These are phyloP conservation scores for Rutstroemia sp. DNA, from an alignment of 2,329 filamentous ascomycete genomes.

Conservation along the genomic window DNA sequence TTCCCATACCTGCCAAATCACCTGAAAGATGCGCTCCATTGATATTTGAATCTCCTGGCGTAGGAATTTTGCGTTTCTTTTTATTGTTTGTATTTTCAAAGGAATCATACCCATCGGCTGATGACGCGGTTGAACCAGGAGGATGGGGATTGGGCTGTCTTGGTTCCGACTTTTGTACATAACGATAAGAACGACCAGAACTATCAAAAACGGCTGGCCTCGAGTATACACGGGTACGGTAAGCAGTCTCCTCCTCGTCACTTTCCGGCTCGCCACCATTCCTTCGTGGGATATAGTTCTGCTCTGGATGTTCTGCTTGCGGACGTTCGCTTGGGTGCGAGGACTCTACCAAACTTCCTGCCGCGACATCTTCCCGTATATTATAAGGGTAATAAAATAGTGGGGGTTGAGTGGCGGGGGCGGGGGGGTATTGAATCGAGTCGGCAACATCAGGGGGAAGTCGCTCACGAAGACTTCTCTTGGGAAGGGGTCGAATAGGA, in stretches of 20 bases:
- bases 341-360: slow-evolving; percentile 26
- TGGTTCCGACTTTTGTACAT: slow-evolving; percentile 38
- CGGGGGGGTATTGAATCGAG: slow-evolving; percentile 73
- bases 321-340: slow-evolving; percentile 26
- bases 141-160: slow-evolving; percentile 45
- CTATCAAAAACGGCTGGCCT: slow-evolving; percentile 40
- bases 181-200: slow-evolving; percentile 36
- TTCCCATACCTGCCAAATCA: slow-evolving; percentile 57
- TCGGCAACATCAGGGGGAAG: slow-evolving; percentile 79
- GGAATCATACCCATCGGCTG: slow-evolving; percentile 85
- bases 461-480: slow-evolving; percentile 78
- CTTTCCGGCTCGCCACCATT: slow-evolving; percentile 50
- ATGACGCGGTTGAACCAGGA: slow-evolving; percentile 61
- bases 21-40: slow-evolving; percentile 43
- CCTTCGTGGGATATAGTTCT: slow-evolving; percentile 38
- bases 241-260: slow-evolving; percentile 46
- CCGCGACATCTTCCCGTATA: slow-evolving; percentile 29
- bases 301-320: slow-evolving; percentile 26
- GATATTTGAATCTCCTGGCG: slow-evolving; percentile 61
- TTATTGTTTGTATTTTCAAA: slow-evolving; percentile 99
- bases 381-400: slow-evolving; percentile 65
- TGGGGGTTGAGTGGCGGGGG: slow-evolving; percentile 61
- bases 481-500: slow-evolving; percentile 87
- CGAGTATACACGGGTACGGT: slow-evolving; percentile 33
- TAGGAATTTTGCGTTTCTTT: slow-evolving; percentile 97